A percentile compares a stretch with the other conserved stretches of the same genome.
Evolutionary conservation across 768 basidiomycete genomes (phyloP).

Genomic region (Sporobolomyces roseus): DNA sequence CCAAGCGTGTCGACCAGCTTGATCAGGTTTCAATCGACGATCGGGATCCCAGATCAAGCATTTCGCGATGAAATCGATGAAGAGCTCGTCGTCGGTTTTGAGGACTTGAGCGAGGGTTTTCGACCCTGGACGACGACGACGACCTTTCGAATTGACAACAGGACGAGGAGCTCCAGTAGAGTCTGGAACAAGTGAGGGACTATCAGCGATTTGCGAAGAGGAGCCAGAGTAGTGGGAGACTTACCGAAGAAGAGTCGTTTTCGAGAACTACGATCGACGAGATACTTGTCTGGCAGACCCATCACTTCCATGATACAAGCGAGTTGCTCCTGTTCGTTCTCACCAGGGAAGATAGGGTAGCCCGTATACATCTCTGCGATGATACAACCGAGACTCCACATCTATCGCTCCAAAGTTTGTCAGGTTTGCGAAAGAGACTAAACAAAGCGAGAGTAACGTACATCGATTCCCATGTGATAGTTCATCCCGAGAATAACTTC

Average conservation of each 20-base stretch:
- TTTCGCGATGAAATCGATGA: conserved; percentile 93
- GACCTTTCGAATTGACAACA: conserved; percentile 93
- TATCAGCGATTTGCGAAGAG: neutral
- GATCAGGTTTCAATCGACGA: conserved; percentile 84
- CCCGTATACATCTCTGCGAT: conserved; percentile 95
- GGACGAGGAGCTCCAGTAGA: conserved; percentile 87
- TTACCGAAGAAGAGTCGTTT: conserved; percentile 94
- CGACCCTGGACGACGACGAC: conserved; percentile 81
- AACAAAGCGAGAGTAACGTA: neutral
- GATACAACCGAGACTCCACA: conserved; percentile 99
- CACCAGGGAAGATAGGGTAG: conserved; percentile 97
- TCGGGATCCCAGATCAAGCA: conserved; percentile 99
- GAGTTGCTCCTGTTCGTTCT: conserved; percentile 96
- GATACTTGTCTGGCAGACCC: conserved; percentile 89
- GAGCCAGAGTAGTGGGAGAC: conserved; percentile 44
- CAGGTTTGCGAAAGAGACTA: conserved; percentile 46
- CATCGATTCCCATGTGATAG: conserved; percentile 79
- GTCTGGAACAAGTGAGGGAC: conserved; percentile 55
- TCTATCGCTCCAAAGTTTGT: conserved; percentile 52
- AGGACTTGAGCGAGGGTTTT: conserved; percentile 86
- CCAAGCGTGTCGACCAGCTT: conserved; percentile 65
- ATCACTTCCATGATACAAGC: conserved; percentile 99
- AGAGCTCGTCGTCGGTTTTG: conserved; percentile 86
- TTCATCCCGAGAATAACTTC: conserved; percentile 99
- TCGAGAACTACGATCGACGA: conserved; percentile 86